Evolutionary conservation across 176 grass and related monocot species (phyloP).

Genomic region (Hyparrhenia diplandra): DNA sequence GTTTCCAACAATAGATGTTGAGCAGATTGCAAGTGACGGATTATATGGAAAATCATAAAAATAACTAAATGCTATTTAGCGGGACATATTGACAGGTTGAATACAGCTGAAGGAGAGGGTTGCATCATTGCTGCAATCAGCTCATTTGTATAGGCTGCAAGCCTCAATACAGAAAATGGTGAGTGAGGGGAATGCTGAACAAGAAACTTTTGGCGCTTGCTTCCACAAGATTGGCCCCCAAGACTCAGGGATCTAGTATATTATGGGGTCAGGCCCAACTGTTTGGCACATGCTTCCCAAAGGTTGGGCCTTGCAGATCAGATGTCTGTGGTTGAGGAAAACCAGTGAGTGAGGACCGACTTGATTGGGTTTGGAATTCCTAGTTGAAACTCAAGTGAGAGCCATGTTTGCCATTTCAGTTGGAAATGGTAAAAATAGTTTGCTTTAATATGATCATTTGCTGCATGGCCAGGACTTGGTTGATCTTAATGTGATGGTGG

Average conservation of each 20-base stretch:
- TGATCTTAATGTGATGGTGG: neutral
- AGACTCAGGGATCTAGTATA: neutral
- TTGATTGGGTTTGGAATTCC: neutral
- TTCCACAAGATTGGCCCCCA: neutral
- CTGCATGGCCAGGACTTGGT: neutral
- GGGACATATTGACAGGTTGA: neutral
- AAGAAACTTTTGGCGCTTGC: neutral
- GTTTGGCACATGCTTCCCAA: neutral
- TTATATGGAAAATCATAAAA: neutral
- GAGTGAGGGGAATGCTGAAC: neutral
- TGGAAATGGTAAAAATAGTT: neutral
- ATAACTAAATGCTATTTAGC: neutral
- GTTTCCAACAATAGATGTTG: neutral
- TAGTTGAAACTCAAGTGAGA: neutral
- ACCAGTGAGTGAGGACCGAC: neutral
- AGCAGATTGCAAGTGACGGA: neutral
- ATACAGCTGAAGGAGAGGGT: neutral
- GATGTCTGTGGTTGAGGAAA: neutral
- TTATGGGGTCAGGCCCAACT: neutral
- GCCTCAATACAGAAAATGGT: neutral
- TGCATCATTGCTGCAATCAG: neutral
- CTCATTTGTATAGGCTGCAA: neutral
- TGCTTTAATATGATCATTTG: too few species aligned
- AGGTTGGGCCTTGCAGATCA: neutral
- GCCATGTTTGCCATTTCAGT: neutral